phyloP scores from a whole-genome alignment of 768 basidiomycete species.

The Symmetrospora coprosmae region DNA sequence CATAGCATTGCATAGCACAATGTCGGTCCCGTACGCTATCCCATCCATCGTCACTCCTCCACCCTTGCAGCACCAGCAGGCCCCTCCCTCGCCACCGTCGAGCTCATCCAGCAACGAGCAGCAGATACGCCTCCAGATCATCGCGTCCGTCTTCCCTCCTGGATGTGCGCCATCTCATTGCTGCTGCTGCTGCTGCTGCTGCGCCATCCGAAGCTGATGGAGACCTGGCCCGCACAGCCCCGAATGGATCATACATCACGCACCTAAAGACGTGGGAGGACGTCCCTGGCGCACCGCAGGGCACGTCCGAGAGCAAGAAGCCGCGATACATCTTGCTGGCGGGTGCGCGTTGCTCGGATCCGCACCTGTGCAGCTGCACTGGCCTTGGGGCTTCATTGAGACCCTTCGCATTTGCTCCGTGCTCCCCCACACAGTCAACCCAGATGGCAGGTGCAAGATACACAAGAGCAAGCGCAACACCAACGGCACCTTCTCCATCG shows the following conservation, averaged over 20 bases:
- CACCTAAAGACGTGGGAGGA: conserved; percentile 94
- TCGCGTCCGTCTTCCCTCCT: conserved; percentile 21
- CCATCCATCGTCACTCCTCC: too few relatives aligned
- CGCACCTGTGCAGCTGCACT: not conserved
- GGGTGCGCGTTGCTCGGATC: conserved; percentile 5
- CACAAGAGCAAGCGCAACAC: conserved; percentile 96
- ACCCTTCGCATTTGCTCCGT: not conserved
- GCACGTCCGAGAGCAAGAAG: conserved; percentile 44
- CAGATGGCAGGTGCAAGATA: conserved; percentile 52
- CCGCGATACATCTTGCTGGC: conserved; percentile 81
- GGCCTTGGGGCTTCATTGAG: not conserved
- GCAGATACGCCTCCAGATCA: conserved; percentile 17
- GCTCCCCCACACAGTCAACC: conserved; percentile 44
- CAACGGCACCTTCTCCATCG: conserved; percentile 87
- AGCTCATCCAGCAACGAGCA: conserved; percentile 18
- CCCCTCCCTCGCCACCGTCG: too few relatives aligned
- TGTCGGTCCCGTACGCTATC: too few relatives aligned
- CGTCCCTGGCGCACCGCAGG: conserved; percentile 37
- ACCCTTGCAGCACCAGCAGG: too few relatives aligned
- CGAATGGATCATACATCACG: conserved; percentile 48
- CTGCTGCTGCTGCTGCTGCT: too few relatives aligned
- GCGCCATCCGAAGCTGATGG: too few relatives aligned
- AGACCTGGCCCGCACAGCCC: not conserved
- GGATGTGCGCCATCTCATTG: conserved; percentile 19
- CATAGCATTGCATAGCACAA: too few relatives aligned